Base-by-base conservation (phyloP, 352 stramenopile species). In the Sclerospora graminicola region DNA sequence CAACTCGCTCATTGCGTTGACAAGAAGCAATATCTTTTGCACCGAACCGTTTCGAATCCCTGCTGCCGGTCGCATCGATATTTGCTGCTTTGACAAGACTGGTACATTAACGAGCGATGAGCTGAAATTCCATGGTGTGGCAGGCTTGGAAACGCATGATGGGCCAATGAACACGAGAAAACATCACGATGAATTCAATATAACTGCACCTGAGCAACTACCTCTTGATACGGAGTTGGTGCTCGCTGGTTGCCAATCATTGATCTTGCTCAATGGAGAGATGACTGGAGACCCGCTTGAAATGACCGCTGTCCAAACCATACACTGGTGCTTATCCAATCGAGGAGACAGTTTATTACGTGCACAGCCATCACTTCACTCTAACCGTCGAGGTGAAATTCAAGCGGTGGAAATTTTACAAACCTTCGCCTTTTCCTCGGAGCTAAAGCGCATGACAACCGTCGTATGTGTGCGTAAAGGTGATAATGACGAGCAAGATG, bases 51-150 rank as follows among this genome's bases (percentile, higher is more conserved):
- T 98, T 72, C 90, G 96, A 15, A 98, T 99, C 49, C 95, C 95
- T 27, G 73, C 97, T 23, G 96, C 95, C 4, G 96, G 96, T 27
- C 93, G 95, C 41, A 86, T 99, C 0, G 79, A 97, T 52, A 77
- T 97, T 45, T 98, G 95, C 54, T 90, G 94, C 27, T 99, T 99
- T 53, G 96, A 99, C 64, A 99, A 99, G 64, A 99, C 96, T 10
- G 97, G 97, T 19, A 99, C 96, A n/a, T 66, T 99, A 39, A 99
- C 96, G 0, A 97, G 82, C 14, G 96, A 99, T 66, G 82, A 97
- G 51, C 81, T 99, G 34, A 90, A 84, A 19, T 63, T 97, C 3
- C 75, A 89, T 43, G 96, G 95, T 35, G 89, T 98, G 1, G 82
- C 89, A 0, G 85, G 82, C n/a, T 69, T 89, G 40, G 74, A 90